phyloP scores from a whole-genome alignment of 140 eudicot genomes.

The Flaveria floridana region DNA sequence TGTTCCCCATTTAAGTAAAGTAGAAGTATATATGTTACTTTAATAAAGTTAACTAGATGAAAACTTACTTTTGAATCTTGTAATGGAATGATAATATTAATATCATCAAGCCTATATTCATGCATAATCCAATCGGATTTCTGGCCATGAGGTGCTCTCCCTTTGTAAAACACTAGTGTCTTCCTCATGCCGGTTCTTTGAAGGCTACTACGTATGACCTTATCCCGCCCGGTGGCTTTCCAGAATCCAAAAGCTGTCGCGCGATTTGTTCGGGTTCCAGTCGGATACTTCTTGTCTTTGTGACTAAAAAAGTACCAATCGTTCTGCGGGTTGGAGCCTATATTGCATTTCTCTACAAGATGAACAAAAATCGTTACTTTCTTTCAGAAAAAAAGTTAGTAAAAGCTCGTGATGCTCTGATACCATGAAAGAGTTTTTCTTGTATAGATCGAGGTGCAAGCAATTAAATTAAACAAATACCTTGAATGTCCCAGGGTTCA shows the following conservation, averaged over 20 bases:
- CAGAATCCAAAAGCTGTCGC: constrained; percentile 60
- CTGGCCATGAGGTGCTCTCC: constrained; percentile 76
- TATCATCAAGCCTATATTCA: constrained; percentile 47
- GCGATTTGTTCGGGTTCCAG: constrained; percentile 60
- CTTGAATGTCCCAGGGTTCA: constrained; percentile 53
- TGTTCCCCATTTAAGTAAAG: background rate
- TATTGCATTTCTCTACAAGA: constrained; percentile 40
- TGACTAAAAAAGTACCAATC: constrained; percentile 67
- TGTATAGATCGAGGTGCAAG: no score
- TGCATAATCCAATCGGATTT: constrained; percentile 87
- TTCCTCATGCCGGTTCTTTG: constrained; percentile 55
- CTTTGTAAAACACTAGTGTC: constrained; percentile 65
- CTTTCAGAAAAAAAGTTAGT: background rate
- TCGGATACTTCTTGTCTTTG: constrained; percentile 64
- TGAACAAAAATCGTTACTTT: background rate
- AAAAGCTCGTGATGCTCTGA: background rate
- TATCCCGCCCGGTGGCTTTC: constrained; percentile 69
- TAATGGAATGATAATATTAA: constrained; percentile 14
- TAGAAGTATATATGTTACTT: background rate
- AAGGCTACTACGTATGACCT: constrained; percentile 37
- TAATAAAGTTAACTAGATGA: background rate
- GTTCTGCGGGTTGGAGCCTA: constrained; percentile 44
- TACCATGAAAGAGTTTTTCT: background rate
- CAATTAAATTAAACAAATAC: constrained; percentile 7
- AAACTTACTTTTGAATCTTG: constrained; percentile 34